Percentiles rank a stretch among this genome's conserved stretches.
These are phyloP conservation scores for Eucalyptus polyanthemos DNA, from an alignment of 345 rosid genomes.

Conservation along the genomic window DNA sequence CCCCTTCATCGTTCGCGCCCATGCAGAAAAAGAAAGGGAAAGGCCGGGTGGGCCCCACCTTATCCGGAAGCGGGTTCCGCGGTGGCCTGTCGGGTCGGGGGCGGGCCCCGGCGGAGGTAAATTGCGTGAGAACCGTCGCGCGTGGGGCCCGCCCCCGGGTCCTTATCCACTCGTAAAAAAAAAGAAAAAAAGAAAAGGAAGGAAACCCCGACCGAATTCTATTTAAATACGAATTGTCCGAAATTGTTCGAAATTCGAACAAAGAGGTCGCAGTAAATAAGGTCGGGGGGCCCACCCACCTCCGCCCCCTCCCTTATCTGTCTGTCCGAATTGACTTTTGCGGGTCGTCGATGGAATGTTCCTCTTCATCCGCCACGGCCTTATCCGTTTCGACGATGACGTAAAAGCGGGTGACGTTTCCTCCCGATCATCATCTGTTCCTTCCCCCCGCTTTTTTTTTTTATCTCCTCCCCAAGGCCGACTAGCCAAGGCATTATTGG, in stretches of 20 bases:
- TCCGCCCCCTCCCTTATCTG: neutral
- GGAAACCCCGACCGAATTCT: neutral
- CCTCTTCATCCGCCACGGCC: neutral
- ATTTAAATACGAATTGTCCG: neutral
- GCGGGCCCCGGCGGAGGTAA: neutral
- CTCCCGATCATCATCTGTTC: neutral
- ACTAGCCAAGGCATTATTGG: neutral
- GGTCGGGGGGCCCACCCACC: neutral
- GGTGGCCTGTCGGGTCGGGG: neutral
- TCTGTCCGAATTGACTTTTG: neutral
- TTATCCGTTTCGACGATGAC: neutral
- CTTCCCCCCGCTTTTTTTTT: neutral
- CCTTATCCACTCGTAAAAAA: neutral
- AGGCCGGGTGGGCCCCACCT: neutral
- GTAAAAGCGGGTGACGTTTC: neutral
- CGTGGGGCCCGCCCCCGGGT: neutral
- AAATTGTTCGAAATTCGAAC: neutral
- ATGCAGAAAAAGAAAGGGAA: neutral
- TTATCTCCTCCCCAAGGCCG: neutral
- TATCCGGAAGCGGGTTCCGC: neutral
- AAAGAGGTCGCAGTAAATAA: neutral
- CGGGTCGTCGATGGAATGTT: neutral
- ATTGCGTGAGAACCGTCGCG: neutral
- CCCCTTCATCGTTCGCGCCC: neutral
- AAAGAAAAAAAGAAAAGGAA: accelerated